Percentiles rank a stretch among this genome's conserved stretches.
Evolutionary conservation across 805 yeast genomes (phyloP).

Genomic region (Kodamaea leandrae): DNA sequence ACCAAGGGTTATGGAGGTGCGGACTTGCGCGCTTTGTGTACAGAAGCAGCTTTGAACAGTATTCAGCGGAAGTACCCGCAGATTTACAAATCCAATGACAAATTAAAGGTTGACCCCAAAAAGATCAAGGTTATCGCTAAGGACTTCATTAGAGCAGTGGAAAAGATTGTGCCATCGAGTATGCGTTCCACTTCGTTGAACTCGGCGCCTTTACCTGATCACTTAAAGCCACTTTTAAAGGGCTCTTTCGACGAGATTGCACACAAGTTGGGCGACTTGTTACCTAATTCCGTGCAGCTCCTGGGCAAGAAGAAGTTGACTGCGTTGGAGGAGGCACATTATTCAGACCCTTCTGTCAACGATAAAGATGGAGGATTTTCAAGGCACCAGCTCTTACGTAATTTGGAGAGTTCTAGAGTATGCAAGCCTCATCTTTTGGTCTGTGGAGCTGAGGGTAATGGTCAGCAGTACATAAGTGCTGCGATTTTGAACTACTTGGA

Average conservation of each 20-base stretch:
- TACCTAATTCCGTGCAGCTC: constrained; percentile 52
- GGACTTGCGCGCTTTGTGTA: constrained; percentile 87
- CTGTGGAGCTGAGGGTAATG: constrained; percentile 73
- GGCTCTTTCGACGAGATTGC: constrained; percentile 47
- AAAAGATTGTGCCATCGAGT: constrained; percentile 87
- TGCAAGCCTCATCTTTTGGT: constrained; percentile 80
- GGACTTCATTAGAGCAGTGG: constrained; percentile 84
- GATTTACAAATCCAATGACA: constrained; percentile 73
- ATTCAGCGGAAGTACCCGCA: constrained; percentile 93
- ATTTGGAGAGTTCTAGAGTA: constrained; percentile 56
- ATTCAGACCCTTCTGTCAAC: constrained; percentile 53
- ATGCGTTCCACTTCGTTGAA: constrained; percentile 76
- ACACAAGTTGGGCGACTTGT: constrained; percentile 47
- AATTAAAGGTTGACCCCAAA: constrained; percentile 68
- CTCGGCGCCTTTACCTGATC: constrained; percentile 77
- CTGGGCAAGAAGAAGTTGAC: constrained; percentile 46
- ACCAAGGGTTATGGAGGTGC: constrained; percentile 99
- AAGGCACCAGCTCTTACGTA: constrained; percentile 58
- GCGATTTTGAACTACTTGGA: constrained; percentile 82
- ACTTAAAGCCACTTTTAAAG: constrained; percentile 62
- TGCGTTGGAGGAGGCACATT: constrained; percentile 67
- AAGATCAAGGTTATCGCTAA: constrained; percentile 70
- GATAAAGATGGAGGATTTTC: constrained; percentile 66
- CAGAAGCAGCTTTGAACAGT: constrained; percentile 91
- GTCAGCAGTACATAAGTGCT: constrained; percentile 80